Base-by-base conservation (phyloP, 2,329 filamentous ascomycete genomes). In the Claviceps fusiformis region DNA sequence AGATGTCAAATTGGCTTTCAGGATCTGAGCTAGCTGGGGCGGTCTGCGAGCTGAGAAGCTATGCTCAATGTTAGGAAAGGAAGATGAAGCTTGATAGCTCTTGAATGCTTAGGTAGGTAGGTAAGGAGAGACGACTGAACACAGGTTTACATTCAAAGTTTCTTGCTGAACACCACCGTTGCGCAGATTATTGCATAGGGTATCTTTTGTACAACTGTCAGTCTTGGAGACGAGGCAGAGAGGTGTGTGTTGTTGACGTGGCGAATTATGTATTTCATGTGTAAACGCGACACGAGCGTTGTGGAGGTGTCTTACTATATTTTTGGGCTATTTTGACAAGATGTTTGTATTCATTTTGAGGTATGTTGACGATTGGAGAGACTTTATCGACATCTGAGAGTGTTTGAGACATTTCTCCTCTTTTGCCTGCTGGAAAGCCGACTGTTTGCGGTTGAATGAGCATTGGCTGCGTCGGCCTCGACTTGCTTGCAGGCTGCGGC, bases 21-120 rank as follows among this genome's bases (percentile, higher is more conserved):
- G 24, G 2, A 24, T 24, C 24, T 24, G 24, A 24, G 24, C 24
- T 24, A 24, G 24, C 24, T 24, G 24, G 24, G 54, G 29, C 9
- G 11, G 35, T 50, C 43, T 50, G 45, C 8, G 39, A 43, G 31
- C 55, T 56, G 41, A 56, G 52, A 43, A 54, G 33, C 55, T 56
- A 11, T 47, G 27, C 13, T 41, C 24, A 24, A 24, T 7, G 5
- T 48, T 51, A n/a, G 50, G 43, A 43, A 44, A 7, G 54, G 41
- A 29, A 19, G 33, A 35, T 37, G 43, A 46, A 24, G 29, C 3
- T 43, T 43, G 29, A 15, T n/a, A 1, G 33, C 17, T n/a, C 3
- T 24, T 31, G 41, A 5, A 33, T 27, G 41, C 13, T n/a, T 15
- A 11, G 19, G 15, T 7, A 11, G 15, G 41, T 9, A 10, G 43